phyloP scores from a whole-genome alignment of 2,329 filamentous ascomycete species.

The Aspergillus felis region DNA sequence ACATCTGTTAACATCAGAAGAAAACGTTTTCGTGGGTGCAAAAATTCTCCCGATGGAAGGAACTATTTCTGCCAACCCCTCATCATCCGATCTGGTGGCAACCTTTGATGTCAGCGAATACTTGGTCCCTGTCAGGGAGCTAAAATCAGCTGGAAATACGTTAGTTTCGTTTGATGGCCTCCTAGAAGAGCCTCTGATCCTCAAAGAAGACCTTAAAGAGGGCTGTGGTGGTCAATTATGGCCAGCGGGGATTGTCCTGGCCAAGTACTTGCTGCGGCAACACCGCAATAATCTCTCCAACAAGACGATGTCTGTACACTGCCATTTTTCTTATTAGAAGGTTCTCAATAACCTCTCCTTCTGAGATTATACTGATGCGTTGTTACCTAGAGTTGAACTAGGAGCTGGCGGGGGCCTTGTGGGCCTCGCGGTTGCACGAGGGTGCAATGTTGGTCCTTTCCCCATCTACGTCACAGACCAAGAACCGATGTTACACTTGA shows the following conservation, averaged over 20 bases:
- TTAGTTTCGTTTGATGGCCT: constrained; percentile 67
- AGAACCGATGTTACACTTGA: constrained; percentile 75
- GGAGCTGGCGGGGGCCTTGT: constrained; percentile 90
- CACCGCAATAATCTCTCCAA: constrained; percentile 60
- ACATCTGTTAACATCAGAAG: background rate
- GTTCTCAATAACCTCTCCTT: background rate
- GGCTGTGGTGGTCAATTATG: constrained; percentile 93
- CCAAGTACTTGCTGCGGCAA: constrained; percentile 77
- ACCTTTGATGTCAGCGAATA: constrained; percentile 50
- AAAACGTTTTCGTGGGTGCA: background rate
- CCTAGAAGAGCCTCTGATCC: constrained; percentile 63
- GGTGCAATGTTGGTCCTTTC: constrained; percentile 50
- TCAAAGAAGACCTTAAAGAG: constrained; percentile 80
- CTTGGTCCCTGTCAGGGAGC: constrained; percentile 51
- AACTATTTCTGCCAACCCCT: constrained; percentile 6
- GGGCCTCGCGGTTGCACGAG: constrained; percentile 58
- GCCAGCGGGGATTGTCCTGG: constrained; percentile 87
- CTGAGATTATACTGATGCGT: constrained; percentile 6
- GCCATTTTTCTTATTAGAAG: background rate
- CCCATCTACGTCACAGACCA: constrained; percentile 82
- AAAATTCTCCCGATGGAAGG: constrained; percentile 7
- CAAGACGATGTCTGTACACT: constrained; percentile 66
- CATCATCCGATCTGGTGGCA: constrained; percentile 23
- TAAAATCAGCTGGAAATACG: constrained; percentile 51
- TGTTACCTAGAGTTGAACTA: constrained; percentile 67